Base-by-base conservation (phyloP, 768 basidiomycete genomes). In the Lyophyllum decastes region DNA sequence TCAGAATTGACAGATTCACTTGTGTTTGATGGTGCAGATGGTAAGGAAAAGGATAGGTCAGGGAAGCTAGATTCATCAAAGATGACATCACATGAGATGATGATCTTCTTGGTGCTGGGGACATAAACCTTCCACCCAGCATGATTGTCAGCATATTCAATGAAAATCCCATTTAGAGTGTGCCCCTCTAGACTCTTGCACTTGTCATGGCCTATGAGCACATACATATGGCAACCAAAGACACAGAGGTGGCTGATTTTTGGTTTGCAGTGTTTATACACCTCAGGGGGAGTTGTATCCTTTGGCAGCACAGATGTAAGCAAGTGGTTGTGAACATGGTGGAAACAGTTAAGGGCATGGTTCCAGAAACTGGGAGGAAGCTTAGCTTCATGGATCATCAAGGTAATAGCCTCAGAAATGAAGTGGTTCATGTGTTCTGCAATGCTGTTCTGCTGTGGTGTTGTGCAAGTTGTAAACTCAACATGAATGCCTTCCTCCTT, bases 371-470 rank as follows among this genome's bases (percentile, higher is more conserved):
- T 49, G 2, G 26, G 26, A 17, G 56, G 52, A 0, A 54, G 35
- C 8, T 47, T 46, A 8, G 54, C 56, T 43, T 61, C 38, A 0
- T 34, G 8, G 1, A 61, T 43, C 61, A 61, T 61, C 0, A 49
- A 33, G 0, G 26, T 58, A 5, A 71, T 65, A 16, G 58, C 63
- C 21, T 78, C 71, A 0, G 64, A 58, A 26, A 82, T 62, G 0
- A 72, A 73, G 2, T 70, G 58, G 40, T 81, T 81, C 2, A 61
- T 59, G 1, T 72, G 59, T 58, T 83, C 76, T 2, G 77, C 76
- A 4, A 78, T 68, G 21, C 77, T 73, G 58, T 82, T 83, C 49
- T 80, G 75, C 63, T 78, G 72, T 1, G 76, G 76, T 45, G 60
- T 62, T 34, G 67, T 65, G 4, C 65, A 49, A 25, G 45, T 56